Evolutionary conservation across 495 filamentous ascomycete species (phyloP), one percentile per base, ranked within the genome.

Genomic region (Daldinia vernicosa): DNA sequence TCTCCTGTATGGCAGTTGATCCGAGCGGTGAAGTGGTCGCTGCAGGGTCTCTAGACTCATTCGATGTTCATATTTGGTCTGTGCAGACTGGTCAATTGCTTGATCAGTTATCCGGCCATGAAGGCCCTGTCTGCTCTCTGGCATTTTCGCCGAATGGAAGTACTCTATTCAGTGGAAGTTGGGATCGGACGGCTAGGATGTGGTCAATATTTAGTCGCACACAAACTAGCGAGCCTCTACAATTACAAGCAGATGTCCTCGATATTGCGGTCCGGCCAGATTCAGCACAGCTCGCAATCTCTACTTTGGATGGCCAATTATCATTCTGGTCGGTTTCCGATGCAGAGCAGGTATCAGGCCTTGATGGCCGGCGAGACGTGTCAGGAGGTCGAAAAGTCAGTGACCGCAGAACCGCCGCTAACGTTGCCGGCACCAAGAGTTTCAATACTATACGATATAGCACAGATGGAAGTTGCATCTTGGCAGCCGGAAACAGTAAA

Each of bases 31-130:
- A 99, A 76, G 90, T 99, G 8, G 89, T 99, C 35, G 97, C 95
- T 71, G 95, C 95, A 8, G 95, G 96, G 1, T 97, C 94, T 28
- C 84, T 96, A 12, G 95, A 98, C 78, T 96, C 93, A 22, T 98
- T 98, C 70, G 94, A 98, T 78, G 93, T 99, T 51, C 93, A 98
- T 75, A 90, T 98, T 45, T 99, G 95, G 95, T 97, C 93, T 37
- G 95, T 99, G 17, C 96, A 99, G 78, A 99, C 95, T 4, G 95
- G 95, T 9, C 95, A 99, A 77, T 84, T 98, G 51, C 88, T 99
- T 4, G 95, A 99, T 74, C 90, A 90, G 65, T 85, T 99, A 14
- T 85, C 94, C 8, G 95, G 96, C 8, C 95, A 99, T 71, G 95
- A 98, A 79, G 95, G 95, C 0, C 95, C 96, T 11, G 89, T 99